phyloP scores from a whole-genome alignment of 257 asterid species.

The Scutellaria galericulata region DNA sequence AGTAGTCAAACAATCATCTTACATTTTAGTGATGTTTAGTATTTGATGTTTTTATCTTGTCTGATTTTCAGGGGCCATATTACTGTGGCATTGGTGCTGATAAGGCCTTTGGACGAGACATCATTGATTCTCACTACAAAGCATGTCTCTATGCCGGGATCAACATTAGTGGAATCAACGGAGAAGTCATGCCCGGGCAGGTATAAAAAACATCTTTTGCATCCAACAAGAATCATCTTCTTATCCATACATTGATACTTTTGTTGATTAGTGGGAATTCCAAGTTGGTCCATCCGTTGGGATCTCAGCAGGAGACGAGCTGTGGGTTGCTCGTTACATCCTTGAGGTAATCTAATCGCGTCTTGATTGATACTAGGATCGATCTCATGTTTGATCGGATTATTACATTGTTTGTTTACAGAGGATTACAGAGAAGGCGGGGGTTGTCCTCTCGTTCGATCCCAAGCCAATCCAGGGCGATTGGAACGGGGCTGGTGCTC shows the following conservation, averaged over 20 bases:
- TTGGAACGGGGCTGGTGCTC: conserved; percentile 75
- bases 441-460: conserved; percentile 68
- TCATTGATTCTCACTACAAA: conserved; percentile 76
- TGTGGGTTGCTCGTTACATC: conserved; percentile 87
- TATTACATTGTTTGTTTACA: conserved; percentile 33
- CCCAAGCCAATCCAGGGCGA: conserved; percentile 85
- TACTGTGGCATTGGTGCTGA: conserved; percentile 80
- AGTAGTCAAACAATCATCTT: conserved; percentile 30
- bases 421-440: conserved; percentile 88
- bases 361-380: too few relatives aligned
- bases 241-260: neutral
- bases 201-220: conserved; percentile 33
- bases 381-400: too few relatives aligned
- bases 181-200: conserved; percentile 90
- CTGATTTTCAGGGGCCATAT: conserved; percentile 68
- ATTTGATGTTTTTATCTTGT: neutral
- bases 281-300: conserved; percentile 88
- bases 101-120: conserved; percentile 81
- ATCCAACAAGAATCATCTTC: too few relatives aligned
- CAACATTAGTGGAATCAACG: conserved; percentile 74
- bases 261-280: conserved; percentile 67
- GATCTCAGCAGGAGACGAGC: conserved; percentile 76
- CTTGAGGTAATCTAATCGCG: conserved; percentile 55
- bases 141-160: conserved; percentile 87
- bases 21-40: neutral